phyloP scores from a whole-genome alignment of 2,329 filamentous ascomycete genomes.

The Xylariaceae sp. region DNA sequence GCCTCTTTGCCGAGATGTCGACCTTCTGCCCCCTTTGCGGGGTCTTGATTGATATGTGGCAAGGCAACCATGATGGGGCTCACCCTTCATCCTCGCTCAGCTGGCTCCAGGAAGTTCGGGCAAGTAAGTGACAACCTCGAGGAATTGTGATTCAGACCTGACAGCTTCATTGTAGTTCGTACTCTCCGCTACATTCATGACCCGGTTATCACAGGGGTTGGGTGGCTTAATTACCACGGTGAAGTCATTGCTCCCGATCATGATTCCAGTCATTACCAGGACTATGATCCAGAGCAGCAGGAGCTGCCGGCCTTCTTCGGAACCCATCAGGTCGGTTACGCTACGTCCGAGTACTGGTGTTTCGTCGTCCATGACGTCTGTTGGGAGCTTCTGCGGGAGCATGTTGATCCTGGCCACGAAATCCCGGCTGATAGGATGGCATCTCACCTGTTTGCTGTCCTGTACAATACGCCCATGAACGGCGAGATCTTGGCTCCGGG shows the following conservation, averaged over 20 bases:
- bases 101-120: slow-evolving; percentile 16
- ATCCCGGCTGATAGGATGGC: slow-evolving; percentile 5
- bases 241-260: slow-evolving; percentile 8
- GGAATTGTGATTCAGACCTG: background rate
- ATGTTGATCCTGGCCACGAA: background rate
- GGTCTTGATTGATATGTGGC: slow-evolving; percentile 9
- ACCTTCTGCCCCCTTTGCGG: slow-evolving; percentile 16
- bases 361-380: slow-evolving; percentile 18
- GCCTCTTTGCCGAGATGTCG: background rate
- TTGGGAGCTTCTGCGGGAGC: slow-evolving; percentile 11
- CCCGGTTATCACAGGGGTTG: slow-evolving; percentile 14
- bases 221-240: slow-evolving; percentile 11
- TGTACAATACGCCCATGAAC: slow-evolving; percentile 15
- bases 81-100: slow-evolving; percentile 3
- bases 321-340: slow-evolving; percentile 1
- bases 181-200: slow-evolving; percentile 2
- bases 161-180: slow-evolving; percentile 1
- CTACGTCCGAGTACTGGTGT: slow-evolving; percentile 7
- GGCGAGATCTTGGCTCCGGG: slow-evolving; percentile 4
- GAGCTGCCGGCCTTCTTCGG: slow-evolving; percentile 4
- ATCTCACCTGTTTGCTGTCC: slow-evolving; percentile 13
- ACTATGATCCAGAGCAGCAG: slow-evolving; percentile 4
- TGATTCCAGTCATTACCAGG: slow-evolving; percentile 3
- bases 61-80: slow-evolving; percentile 3
- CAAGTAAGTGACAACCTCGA: slow-evolving; percentile 5